Evolutionary conservation across 176 grass and related monocot species (phyloP), one percentile per base, ranked within the genome.

Genomic region (Carex pumila): DNA sequence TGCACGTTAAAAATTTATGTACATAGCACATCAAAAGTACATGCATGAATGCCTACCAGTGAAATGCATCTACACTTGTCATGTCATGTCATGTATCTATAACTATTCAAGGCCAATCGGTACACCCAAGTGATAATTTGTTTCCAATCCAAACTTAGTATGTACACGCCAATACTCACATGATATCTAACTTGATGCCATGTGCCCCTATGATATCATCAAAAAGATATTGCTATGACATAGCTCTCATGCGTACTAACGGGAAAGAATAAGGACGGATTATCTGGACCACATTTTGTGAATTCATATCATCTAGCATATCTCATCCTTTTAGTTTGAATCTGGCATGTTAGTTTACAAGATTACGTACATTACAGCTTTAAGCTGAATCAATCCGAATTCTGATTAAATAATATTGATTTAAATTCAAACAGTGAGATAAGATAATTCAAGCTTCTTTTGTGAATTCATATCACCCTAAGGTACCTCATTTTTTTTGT

Each of bases 151-250:
- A 76, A 1, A 76, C 12, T 54, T 76, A 55, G 49, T 32, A 76
- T 53, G 6, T 15, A 53, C 71, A 29, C 19, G 6, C 49, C 72
- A 14, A 31, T 55, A 54, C 5, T 31, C 72, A 76, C 49, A 76
- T 76, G 72, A 55, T 55, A 53, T 76, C 14, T 55, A 55, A 25
- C 45, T 76, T 22, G 21, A 76, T 50, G 72, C 72, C 72, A 76
- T 76, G 72, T 76, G 72, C 49, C 21, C 72, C 72, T 76, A 76
- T 50, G 10, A 12, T 50, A 50, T 15, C 10, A 30, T 31, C 72
- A 55, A 31, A 55, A 56, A 76, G 45, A 76, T 76, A 55, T 76
- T 76, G 72, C 72, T 76, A 22, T 54, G 69, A 17, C 66, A 36
- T 73, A 73, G 45, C 47, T 74, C 71, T 74, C 71, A 13, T 54